A percentile compares a stretch with the other conserved stretches of the same genome.
These are phyloP conservation scores for Actinidia arguta DNA, from an alignment of 179 eudicot genomes.

Conservation along the genomic window DNA sequence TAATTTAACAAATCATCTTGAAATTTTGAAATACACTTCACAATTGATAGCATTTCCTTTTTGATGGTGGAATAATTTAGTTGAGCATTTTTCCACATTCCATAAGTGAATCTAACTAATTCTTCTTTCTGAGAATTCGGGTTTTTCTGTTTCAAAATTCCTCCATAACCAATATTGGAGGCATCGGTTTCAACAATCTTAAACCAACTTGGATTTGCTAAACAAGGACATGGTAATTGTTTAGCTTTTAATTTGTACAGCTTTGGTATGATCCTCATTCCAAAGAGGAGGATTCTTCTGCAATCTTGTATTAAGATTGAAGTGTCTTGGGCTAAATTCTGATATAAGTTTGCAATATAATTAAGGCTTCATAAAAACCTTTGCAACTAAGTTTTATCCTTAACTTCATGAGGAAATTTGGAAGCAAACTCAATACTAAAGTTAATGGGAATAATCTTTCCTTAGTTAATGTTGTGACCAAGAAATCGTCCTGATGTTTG, in stretches of 20 bases:
- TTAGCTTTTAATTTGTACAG: neutral
- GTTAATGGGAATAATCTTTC: no score
- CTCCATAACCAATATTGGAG: neutral
- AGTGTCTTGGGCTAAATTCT: neutral
- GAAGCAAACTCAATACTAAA: no score
- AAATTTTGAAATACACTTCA: neutral
- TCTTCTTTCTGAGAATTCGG: neutral
- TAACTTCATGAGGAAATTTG: no score
- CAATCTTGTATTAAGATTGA: neutral
- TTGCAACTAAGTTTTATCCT: neutral
- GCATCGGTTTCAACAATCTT: neutral
- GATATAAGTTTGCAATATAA: neutral
- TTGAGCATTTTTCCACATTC: neutral
- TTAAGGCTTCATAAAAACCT: neutral
- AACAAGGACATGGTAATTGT: neutral
- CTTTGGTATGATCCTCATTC: neutral
- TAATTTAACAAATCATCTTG: neutral
- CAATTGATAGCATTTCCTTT: neutral
- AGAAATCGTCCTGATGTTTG: neutral
- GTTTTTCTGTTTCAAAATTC: no score
- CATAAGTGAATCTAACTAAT: neutral
- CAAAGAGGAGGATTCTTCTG: neutral
- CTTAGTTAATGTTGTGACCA: no score
- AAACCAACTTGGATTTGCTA: neutral
- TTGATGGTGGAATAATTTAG: neutral